Evolutionary conservation across 768 basidiomycete genomes (phyloP).

Genomic region (Lactarius quietus): DNA sequence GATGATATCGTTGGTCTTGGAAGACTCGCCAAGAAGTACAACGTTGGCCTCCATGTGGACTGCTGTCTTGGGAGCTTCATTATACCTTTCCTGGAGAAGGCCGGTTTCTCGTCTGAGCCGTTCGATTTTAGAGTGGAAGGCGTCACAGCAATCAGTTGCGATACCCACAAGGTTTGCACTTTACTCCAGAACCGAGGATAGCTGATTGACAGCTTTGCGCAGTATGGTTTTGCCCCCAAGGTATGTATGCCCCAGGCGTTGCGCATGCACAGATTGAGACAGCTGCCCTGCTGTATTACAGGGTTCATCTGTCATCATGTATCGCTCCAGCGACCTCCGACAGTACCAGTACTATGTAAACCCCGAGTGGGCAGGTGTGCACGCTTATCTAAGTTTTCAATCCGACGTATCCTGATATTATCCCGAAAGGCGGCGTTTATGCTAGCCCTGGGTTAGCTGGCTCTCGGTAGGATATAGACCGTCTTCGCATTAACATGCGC

Average conservation of each 20-base stretch:
- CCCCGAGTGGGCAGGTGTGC: conserved; percentile 70
- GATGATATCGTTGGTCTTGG: conserved; percentile 83
- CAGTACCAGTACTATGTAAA: conserved; percentile 84
- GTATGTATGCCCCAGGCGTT: conserved; percentile 34
- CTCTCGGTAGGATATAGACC: conserved; percentile 57
- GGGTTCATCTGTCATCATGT: conserved; percentile 96
- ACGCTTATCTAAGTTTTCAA: conserved; percentile 5
- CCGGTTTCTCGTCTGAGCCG: conserved; percentile 64
- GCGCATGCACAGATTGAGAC: not conserved
- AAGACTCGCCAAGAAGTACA: conserved; percentile 65
- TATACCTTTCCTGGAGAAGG: conserved; percentile 82
- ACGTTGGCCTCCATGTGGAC: conserved; percentile 89
- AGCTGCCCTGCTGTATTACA: conserved; percentile 31
- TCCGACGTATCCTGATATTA: conserved; percentile 25
- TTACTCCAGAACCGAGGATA: not conserved
- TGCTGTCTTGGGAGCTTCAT: conserved; percentile 95
- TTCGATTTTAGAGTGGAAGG: conserved; percentile 92
- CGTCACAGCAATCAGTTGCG: conserved; percentile 93
- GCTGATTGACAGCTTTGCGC: conserved; percentile 20
- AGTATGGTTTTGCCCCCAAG: conserved; percentile 96
- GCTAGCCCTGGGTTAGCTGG: conserved; percentile 87
- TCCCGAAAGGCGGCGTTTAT: conserved; percentile 72
- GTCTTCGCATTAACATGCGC: not conserved
- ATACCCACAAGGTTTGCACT: conserved; percentile 78
- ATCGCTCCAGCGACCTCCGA: conserved; percentile 71